Evolutionary conservation across 768 basidiomycete species (phyloP).

Genomic region (Russula vinacea): DNA sequence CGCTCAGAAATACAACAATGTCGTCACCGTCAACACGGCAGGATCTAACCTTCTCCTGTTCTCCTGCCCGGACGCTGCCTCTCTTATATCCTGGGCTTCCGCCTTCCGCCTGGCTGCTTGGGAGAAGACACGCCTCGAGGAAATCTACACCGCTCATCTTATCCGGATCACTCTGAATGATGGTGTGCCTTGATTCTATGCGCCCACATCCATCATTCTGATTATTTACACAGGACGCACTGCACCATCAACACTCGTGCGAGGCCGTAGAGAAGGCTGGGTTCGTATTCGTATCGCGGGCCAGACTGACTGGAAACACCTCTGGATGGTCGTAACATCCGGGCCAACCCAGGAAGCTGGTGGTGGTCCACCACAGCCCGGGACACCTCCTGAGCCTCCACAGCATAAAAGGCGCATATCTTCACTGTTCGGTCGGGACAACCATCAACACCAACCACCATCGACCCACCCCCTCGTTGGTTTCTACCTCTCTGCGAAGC

Average conservation of each 20-base stretch:
- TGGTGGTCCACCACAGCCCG: constrained; percentile 31
- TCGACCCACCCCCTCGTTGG: constrained; percentile 44
- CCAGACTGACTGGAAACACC: constrained; percentile 93
- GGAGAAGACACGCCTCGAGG: constrained; percentile 93
- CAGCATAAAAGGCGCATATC: constrained; percentile 58
- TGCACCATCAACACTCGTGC: constrained; percentile 59
- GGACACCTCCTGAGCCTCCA: constrained; percentile 30
- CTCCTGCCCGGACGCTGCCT: constrained; percentile 69
- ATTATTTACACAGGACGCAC: constrained; percentile 40
- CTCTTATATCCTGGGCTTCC: constrained; percentile 85
- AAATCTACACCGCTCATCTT: constrained; percentile 95
- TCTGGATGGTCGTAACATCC: constrained; percentile 76
- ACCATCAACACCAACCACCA: constrained; percentile 35
- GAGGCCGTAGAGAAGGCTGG: constrained; percentile 87
- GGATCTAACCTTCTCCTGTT: constrained; percentile 88
- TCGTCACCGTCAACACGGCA: constrained; percentile 90
- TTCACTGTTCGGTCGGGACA: constrained; percentile 56
- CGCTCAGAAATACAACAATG: constrained; percentile 61
- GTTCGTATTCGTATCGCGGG: constrained; percentile 88
- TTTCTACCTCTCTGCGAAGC: constrained; percentile 61
- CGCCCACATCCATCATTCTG: constrained; percentile 6
- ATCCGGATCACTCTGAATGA: constrained; percentile 70
- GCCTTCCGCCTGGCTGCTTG: constrained; percentile 86
- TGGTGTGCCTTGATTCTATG: constrained; percentile 35
- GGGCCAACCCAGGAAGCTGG: constrained; percentile 38